These are phyloP conservation scores for Murraya koenigii DNA, from an alignment of 345 rosid genomes.

Conservation along the genomic window DNA sequence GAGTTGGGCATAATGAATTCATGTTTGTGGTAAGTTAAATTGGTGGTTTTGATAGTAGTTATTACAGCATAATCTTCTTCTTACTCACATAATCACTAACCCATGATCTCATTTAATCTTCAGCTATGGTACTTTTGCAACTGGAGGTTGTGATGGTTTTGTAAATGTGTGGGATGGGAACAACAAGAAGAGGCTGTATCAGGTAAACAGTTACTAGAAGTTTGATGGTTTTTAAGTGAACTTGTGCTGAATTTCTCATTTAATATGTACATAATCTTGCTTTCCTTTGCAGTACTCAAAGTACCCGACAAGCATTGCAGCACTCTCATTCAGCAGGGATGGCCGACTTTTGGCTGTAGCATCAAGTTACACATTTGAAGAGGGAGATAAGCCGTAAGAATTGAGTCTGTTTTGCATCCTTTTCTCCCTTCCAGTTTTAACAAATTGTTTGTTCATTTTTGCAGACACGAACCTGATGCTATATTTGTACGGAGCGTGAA, in stretches of 20 bases:
- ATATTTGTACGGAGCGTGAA: constrained; percentile 82
- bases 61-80: background rate
- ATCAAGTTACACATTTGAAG: constrained; percentile 95
- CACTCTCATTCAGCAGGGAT: constrained; percentile 93
- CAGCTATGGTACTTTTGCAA: constrained; percentile 99
- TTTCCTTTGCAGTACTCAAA: constrained; percentile 70
- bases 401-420: background rate
- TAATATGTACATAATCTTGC: background rate
- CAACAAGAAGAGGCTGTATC: constrained; percentile 98
- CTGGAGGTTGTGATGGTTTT: constrained; percentile 99
- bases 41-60: background rate
- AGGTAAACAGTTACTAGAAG: constrained; percentile 40
- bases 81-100: background rate
- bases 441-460: constrained; percentile 12
- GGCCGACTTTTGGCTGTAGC: constrained; percentile 96
- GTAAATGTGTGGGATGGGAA: constrained; percentile 98
- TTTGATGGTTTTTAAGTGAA: background rate
- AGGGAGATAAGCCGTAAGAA: constrained; percentile 88
- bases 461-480: constrained; percentile 93
- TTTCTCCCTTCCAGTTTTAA: background rate
- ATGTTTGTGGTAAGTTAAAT: no score
- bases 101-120: constrained; percentile 16
- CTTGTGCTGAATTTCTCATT: background rate
- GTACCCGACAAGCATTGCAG: constrained; percentile 88
- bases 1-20: background rate